Base-by-base conservation (phyloP, 1,284 basidiomycete species). In the Rhodotorula mucilaginosa region DNA sequence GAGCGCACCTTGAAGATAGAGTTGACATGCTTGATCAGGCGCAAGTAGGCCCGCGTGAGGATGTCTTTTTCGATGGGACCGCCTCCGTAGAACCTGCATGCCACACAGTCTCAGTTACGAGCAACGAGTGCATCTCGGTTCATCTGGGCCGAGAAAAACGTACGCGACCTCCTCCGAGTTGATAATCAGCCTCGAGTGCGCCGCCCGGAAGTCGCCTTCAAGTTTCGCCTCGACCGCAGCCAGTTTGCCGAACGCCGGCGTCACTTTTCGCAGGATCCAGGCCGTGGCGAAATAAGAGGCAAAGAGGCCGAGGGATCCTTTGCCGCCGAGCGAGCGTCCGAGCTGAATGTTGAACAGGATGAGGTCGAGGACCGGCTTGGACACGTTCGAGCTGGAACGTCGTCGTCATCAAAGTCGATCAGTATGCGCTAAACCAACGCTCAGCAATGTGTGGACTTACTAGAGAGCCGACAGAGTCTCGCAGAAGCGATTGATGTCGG, bases 121-220 rank as follows among this genome's bases (percentile, higher is more conserved):
- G 18, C 47, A 58, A 60, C 48, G 39, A 26, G 54, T 16, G 29
- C 54, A n/a, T 5, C 8, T 52, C 23, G 60, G 56, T 46, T 15
- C 34, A 23, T 6, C 21, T 18, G 26, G 26, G 26, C 19, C 19
- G 18, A 15, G n/a, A 47, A 31, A 51, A 23, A 86, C 90, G 79
- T 76, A 90, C 87, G 95, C 94, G 59, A 99, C 87, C 81, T 99
- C 95, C 80, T 99, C 95, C 21, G 90, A 88, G 79, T 97, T 95
- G 72, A 94, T 86, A 5, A 92, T 94, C 7, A 97, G 87, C 34
- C 95, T 83, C 0, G 90, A 89, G 80, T 98, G 90, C 0, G 93
- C 95, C 0, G 89, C 88, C 48, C 95, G 85, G 79, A 97, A 98
- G 78, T 97, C 94, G 21, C 96, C 96, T 79, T 87, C 86, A 13